phyloP scores from a whole-genome alignment of 2,329 filamentous ascomycete species.

The Alternaria sp. region DNA sequence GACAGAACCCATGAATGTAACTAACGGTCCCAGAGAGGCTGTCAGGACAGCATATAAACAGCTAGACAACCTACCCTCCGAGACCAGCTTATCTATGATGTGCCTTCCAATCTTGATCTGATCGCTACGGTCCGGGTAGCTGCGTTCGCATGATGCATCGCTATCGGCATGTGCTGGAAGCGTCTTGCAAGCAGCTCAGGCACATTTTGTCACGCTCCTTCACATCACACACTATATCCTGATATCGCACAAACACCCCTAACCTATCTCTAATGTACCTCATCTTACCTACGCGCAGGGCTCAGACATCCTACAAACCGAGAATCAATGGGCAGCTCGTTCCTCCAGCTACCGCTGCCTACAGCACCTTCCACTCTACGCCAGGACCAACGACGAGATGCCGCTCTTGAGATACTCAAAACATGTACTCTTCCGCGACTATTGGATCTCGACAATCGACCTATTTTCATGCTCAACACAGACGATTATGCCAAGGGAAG shows the following conservation, averaged over 20 bases:
- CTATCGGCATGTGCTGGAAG: neutral
- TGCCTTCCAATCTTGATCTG: neutral
- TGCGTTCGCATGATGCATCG: neutral
- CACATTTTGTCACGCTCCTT: neutral
- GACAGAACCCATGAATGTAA: neutral
- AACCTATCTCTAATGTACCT: slow-evolving; percentile 6
- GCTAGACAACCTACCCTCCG: neutral
- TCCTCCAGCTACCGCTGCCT: slow-evolving; percentile 1
- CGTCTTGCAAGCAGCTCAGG: neutral
- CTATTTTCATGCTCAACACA: slow-evolving; percentile 45
- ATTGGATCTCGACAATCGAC: slow-evolving; percentile 44
- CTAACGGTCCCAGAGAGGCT: neutral
- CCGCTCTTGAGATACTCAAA: slow-evolving; percentile 34
- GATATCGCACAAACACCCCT: neutral
- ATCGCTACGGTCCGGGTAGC: neutral
- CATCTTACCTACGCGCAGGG: slow-evolving; percentile 1
- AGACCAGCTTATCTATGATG: neutral
- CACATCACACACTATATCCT: neutral
- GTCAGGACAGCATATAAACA: neutral
- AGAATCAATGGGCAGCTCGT: slow-evolving; percentile 15
- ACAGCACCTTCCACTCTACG: neutral
- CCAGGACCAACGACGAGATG: slow-evolving; percentile 16
- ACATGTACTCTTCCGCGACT: slow-evolving; percentile 38
- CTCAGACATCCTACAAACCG: neutral
- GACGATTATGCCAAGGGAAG: slow-evolving; percentile 34